These are phyloP conservation scores for Fimicolochytrium jonesii DNA, from an alignment of 192 early-diverging fungal genomes.

Conservation along the genomic window DNA sequence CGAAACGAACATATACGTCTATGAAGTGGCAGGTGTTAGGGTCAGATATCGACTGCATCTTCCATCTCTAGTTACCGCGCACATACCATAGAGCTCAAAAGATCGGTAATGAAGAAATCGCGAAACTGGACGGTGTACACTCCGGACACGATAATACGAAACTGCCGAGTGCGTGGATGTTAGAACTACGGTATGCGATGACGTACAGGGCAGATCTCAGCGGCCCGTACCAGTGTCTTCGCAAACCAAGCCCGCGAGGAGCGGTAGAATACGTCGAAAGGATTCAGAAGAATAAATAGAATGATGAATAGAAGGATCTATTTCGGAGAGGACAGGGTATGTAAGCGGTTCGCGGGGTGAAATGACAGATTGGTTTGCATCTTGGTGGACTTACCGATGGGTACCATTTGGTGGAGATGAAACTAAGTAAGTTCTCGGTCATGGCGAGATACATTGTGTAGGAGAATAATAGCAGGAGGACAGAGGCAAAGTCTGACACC, in stretches of 20 bases:
- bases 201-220: neutral
- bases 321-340: neutral
- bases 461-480: conserved; percentile 19
- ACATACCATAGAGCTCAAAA: conserved; percentile 30
- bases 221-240: neutral
- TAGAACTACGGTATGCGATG: neutral
- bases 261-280: conserved; percentile 19
- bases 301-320: conserved; percentile 20
- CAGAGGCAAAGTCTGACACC: conserved; percentile 20
- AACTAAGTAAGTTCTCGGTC: conserved; percentile 19
- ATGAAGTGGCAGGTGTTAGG: neutral
- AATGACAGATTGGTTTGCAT: neutral
- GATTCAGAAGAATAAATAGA: conserved; percentile 5
- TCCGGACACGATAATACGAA: conserved; percentile 28
- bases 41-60: too few species aligned
- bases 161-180: neutral
- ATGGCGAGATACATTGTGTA: conserved; percentile 23
- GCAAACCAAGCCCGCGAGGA: conserved; percentile 29
- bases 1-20: conserved; percentile 34
- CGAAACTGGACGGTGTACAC: conserved; percentile 31
- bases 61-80: too few species aligned
- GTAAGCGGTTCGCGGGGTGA: too few species aligned
- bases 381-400: conserved; percentile 16
- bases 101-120: conserved; percentile 43
- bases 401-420: conserved; percentile 23